Conservation (phyloP, 345 rosid genomes). For the Noccaea bulbosa region DNA sequence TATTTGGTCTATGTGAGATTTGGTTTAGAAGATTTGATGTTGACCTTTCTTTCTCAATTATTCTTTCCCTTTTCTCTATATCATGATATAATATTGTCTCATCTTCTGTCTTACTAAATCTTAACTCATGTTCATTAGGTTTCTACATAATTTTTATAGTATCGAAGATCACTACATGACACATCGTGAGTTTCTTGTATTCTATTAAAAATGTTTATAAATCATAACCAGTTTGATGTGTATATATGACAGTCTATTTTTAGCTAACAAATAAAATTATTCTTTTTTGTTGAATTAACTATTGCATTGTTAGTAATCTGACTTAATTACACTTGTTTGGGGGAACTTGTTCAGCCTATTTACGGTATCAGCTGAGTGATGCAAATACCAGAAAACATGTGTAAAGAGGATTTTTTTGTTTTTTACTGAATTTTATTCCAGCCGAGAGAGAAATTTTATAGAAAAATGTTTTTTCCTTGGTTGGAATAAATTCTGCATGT, state of each 20-base stretch:
- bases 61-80: constrained; percentile 15
- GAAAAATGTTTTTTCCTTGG: neutral
- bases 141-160: constrained; percentile 2
- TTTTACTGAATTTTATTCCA: no score
- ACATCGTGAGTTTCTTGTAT: constrained; percentile 10
- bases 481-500: neutral
- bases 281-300: neutral
- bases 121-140: constrained; percentile 12
- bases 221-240: neutral
- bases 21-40: constrained; percentile 46
- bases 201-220: neutral
- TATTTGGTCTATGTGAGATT: constrained; percentile 44
- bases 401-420: no score
- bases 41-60: constrained; percentile 46
- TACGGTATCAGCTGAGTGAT: neutral
- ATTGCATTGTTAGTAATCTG: neutral
- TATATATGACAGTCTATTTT: neutral
- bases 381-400: no score
- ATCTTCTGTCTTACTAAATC: constrained; percentile 17
- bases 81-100: constrained; percentile 38
- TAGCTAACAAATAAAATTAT: neutral
- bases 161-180: constrained; percentile 7
- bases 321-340: neutral
- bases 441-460: neutral
- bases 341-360: constrained; percentile 15